Evolutionary conservation across 495 filamentous ascomycete genomes (phyloP).

Genomic region (Physcia stellaris): DNA sequence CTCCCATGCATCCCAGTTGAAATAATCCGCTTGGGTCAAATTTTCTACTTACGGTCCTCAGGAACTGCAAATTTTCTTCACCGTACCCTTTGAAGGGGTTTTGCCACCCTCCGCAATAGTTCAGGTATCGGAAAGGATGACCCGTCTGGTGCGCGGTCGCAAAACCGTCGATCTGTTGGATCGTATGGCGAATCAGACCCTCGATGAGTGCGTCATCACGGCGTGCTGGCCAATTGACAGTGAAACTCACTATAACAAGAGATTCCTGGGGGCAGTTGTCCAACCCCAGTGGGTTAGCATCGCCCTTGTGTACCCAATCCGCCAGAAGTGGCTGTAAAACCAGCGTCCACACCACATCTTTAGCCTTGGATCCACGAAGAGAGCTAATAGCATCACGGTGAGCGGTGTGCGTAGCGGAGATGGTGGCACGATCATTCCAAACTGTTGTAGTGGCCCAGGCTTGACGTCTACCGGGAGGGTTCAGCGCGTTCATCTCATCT

Average conservation of each 20-base stretch:
- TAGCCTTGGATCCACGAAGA: constrained; percentile 13
- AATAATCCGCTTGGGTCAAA: constrained; percentile 24
- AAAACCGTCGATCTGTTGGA: constrained; percentile 19
- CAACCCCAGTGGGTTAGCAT: constrained; percentile 18
- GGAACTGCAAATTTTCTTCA: constrained; percentile 16
- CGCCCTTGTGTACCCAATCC: constrained; percentile 16
- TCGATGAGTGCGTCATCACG: constrained; percentile 20
- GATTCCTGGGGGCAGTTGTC: constrained; percentile 13
- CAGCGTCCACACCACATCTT: constrained; percentile 17
- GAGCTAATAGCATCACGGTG: constrained; percentile 11
- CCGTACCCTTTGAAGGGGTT: constrained; percentile 24
- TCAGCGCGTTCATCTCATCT: constrained; percentile 14
- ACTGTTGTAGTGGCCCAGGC: constrained; percentile 20
- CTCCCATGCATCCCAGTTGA: constrained; percentile 19
- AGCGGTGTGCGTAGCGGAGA: constrained; percentile 13
- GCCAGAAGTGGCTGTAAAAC: constrained; percentile 20
- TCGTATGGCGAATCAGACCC: constrained; percentile 11
- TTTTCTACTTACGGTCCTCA: constrained; percentile 16
- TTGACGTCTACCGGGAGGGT: constrained; percentile 18
- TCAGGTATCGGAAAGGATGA: constrained; percentile 21
- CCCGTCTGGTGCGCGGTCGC: constrained; percentile 16
- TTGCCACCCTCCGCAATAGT: constrained; percentile 23
- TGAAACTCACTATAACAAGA: constrained; percentile 22
- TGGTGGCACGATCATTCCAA: constrained; percentile 19
- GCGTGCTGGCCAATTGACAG: constrained; percentile 18